phyloP scores from a whole-genome alignment of 768 basidiomycete genomes.

The Tricholoma hemisulphureum region DNA sequence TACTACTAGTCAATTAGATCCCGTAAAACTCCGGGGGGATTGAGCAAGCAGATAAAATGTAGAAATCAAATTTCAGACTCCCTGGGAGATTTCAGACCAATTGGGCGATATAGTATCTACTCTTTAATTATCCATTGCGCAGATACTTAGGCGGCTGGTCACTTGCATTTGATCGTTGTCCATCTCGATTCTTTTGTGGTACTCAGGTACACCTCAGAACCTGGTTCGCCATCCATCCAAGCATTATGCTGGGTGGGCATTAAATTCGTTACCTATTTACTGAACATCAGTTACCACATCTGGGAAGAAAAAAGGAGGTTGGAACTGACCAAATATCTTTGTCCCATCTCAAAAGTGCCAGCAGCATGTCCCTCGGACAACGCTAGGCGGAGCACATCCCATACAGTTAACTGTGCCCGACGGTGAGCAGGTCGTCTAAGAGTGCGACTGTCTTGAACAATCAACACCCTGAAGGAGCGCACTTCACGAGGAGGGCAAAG shows the following conservation, averaged over 20 bases:
- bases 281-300: background rate
- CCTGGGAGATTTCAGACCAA: no score
- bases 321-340: conserved; percentile 61
- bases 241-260: conserved; percentile 63
- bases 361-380: conserved; percentile 49
- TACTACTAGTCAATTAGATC: no score
- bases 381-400: conserved; percentile 64
- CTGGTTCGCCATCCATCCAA: conserved; percentile 65
- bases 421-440: conserved; percentile 50
- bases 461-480: conserved; percentile 71
- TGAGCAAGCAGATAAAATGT: no score
- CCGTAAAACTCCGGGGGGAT: no score
- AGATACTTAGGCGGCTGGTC: background rate
- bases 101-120: no score
- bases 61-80: no score
- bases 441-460: conserved; percentile 63
- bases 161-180: conserved; percentile 36
- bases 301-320: conserved; percentile 3
- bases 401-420: conserved; percentile 76
- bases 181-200: conserved; percentile 67
- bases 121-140: background rate
- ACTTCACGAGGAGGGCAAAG: conserved; percentile 74
- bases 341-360: conserved; percentile 57
- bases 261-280: conserved; percentile 60
- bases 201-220: conserved; percentile 68